Evolutionary conservation across 345 rosid species (phyloP), one percentile per base, ranked within the genome.

Genomic region (Citrus medica): DNA sequence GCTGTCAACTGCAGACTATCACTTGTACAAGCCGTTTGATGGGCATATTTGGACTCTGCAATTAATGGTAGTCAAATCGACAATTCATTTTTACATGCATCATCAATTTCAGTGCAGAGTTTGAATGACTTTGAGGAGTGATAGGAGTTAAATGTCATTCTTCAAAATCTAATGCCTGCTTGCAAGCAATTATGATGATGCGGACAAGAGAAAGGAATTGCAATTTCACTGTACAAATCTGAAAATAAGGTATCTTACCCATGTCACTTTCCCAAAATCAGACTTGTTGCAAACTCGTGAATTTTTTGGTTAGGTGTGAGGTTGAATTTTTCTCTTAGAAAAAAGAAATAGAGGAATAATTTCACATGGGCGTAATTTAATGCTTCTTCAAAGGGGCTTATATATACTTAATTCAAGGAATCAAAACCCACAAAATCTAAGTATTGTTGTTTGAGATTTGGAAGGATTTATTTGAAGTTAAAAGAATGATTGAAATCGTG

Each of bases 121-220:
- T 69, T 69, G 33, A 14, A 40, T 68, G 32, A 68, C 40, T 42
- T 9, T n/a, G 30, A 19, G 5, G 25, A 27, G 42, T 35, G 55
- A 10, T 42, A 2, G 51, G 51, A 46, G 16, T 46, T 46, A 1
- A 3, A 46, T 46, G 51, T 46, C 51, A 3, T 46, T 46, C 51
- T 46, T 7, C 58, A 17, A 10, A 53, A 24, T 17, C 33, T 38
- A 64, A 63, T 28, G 35, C 4, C 27, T n/a, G 28, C 46, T 17
- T n/a, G 62, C 46, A 40, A n/a, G 35, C 55, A 78, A 42, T 80
- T 69, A 58, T 25, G 65, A 61, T n/a, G 79, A 76, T 42, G 69
- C 42, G 19, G 71, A 78, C 82, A 63, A 63, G 51, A 30, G 28
- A 55, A 21, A 32, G 24, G 40, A 10, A 55, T 25, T 17, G 63